A percentile compares a stretch with the other conserved stretches of the same genome.
Evolutionary conservation across 495 filamentous ascomycete genomes (phyloP).

Genomic region (Tuber aestivum): DNA sequence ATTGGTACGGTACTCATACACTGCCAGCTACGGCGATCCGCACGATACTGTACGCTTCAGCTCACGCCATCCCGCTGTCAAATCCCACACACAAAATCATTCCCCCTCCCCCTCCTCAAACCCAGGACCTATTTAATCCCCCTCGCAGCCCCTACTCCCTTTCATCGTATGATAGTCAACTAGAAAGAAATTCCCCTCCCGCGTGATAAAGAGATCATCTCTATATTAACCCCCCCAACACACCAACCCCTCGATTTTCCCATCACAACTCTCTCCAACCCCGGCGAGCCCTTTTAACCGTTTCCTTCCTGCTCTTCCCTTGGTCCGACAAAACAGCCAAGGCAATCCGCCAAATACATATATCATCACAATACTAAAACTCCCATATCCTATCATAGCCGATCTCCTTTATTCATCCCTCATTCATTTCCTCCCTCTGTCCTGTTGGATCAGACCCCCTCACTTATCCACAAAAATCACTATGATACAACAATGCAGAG

Average conservation of each 20-base stretch:
- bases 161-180: neutral
- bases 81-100: slow-evolving; percentile 1
- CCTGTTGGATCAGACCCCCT: too few relatives aligned
- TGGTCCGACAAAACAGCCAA: neutral
- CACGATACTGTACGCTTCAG: neutral
- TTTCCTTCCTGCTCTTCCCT: neutral
- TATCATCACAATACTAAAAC: neutral
- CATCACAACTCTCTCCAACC: neutral
- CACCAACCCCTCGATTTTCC: neutral
- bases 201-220: neutral
- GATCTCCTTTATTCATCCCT: neutral
- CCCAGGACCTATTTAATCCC: neutral
- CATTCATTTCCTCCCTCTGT: too few relatives aligned
- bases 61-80: neutral
- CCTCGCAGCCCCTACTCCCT: neutral
- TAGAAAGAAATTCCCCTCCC: neutral
- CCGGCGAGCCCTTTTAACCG: neutral
- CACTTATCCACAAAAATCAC: too few relatives aligned
- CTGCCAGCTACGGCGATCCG: neutral
- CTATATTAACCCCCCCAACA: neutral
- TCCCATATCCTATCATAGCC: too few relatives aligned
- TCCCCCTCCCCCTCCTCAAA: neutral
- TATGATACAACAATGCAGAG: neutral
- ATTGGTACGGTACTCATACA: too few relatives aligned
- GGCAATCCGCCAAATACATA: neutral